These are phyloP conservation scores for Nicotiana tabacum DNA, from an alignment of 257 asterid genomes.

Conservation along the genomic window DNA sequence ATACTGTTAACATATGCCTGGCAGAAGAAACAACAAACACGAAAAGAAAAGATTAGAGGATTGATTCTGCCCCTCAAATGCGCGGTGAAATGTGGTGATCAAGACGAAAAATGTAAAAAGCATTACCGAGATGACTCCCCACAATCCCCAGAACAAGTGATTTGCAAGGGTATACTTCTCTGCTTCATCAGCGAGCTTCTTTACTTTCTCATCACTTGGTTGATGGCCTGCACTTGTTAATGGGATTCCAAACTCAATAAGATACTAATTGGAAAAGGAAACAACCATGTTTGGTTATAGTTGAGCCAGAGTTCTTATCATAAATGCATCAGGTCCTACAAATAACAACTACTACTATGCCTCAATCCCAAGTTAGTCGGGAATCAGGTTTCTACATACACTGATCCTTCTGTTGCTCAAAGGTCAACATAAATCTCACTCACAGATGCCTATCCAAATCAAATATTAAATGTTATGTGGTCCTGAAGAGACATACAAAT, in stretches of 20 bases:
- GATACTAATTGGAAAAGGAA: not conserved
- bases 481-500: not conserved
- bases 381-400: not conserved
- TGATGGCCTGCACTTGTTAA: conserved; percentile 42
- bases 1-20: conserved; percentile 77
- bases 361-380: not conserved
- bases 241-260: not conserved
- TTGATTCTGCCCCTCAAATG: not conserved
- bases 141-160: conserved; percentile 95
- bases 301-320: not conserved
- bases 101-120: not conserved
- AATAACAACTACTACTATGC: not conserved
- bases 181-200: conserved; percentile 44
- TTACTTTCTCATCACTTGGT: conserved; percentile 35
- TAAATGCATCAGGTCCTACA: too few species aligned
- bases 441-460: not conserved
- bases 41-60: not conserved
- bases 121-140: conserved; percentile 92
- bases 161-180: conserved; percentile 77
- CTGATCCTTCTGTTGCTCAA: conserved; percentile 1
- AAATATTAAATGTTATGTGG: not conserved
- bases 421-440: not conserved
- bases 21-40: not conserved
- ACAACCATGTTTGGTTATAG: not conserved
- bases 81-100: not conserved